Conservation (phyloP, 257 asterid genomes). For the Ocimum tenuiflorum region DNA sequence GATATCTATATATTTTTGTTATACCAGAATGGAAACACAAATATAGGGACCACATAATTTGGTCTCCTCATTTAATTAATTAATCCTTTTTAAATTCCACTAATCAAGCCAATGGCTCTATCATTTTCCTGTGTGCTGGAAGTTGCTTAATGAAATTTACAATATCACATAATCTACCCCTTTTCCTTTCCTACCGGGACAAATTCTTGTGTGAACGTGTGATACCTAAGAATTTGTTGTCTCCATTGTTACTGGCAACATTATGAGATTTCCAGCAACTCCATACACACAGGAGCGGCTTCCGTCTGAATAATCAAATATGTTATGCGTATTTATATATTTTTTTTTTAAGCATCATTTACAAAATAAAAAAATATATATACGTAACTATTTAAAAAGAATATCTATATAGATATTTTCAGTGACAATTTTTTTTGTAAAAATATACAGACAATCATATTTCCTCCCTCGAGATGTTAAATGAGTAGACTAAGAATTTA, state of each 20-base stretch:
- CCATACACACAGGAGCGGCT: too few species aligned
- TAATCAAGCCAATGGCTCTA: slow-evolving; percentile 16
- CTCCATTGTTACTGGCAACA: slow-evolving; percentile 12
- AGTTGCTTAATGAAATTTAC: background rate
- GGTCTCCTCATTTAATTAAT: slow-evolving; percentile 37
- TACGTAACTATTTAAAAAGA: too few species aligned
- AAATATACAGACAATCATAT: too few species aligned
- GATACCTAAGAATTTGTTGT: slow-evolving; percentile 4
- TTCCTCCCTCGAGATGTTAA: too few species aligned
- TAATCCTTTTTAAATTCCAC: background rate
- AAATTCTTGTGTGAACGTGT: slow-evolving; percentile 45
- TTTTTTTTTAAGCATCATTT: too few species aligned
- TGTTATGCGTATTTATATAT: too few species aligned
- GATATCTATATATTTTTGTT: slow-evolving; percentile 27
- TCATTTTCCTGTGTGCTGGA: background rate
- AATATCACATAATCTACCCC: slow-evolving; percentile 4
- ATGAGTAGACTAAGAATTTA: too few species aligned
- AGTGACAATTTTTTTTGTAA: too few species aligned
- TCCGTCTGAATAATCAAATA: too few species aligned
- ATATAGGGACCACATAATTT: slow-evolving; percentile 67
- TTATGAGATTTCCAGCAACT: background rate
- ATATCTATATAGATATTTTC: too few species aligned
- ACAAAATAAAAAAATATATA: too few species aligned
- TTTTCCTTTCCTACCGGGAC: slow-evolving; percentile 22
- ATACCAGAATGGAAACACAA: slow-evolving; percentile 45